phyloP scores from a whole-genome alignment of 140 eudicot genomes.

The Oenanthe javanica region DNA sequence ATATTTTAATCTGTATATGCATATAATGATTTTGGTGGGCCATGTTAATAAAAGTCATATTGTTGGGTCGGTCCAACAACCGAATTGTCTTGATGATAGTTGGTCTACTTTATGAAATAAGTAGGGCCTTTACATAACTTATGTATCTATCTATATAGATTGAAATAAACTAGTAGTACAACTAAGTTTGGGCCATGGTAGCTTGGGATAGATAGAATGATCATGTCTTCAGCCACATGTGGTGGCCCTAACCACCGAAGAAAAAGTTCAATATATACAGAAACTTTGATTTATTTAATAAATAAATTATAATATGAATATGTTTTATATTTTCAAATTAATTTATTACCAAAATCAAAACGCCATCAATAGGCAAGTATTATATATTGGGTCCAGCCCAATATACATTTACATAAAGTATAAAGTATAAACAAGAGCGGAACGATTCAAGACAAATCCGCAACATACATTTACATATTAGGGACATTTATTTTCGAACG shows the following conservation, averaged over 20 bases:
- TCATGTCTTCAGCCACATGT: background rate
- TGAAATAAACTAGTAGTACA: background rate
- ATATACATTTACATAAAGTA: background rate
- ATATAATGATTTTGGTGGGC: background rate
- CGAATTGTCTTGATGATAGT: background rate
- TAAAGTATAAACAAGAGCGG: background rate
- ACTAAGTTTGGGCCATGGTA: background rate
- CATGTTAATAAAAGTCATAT: background rate
- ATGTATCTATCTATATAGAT: background rate
- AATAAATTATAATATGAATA: too few species aligned
- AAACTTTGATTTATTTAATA: too few species aligned
- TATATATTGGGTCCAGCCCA: too few species aligned
- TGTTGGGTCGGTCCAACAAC: slow-evolving; percentile 1
- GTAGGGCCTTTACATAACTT: background rate
- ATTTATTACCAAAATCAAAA: too few species aligned
- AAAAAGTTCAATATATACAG: background rate
- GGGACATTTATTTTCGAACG: background rate
- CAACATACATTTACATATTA: background rate
- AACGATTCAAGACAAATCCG: background rate
- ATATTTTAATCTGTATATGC: too few species aligned
- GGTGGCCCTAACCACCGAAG: background rate
- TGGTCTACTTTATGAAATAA: background rate
- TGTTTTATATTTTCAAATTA: too few species aligned
- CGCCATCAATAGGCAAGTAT: too few species aligned
- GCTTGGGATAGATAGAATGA: background rate